Conservation (phyloP, 257 asterid genomes). For the Nicotiana tomentosiformis region DNA sequence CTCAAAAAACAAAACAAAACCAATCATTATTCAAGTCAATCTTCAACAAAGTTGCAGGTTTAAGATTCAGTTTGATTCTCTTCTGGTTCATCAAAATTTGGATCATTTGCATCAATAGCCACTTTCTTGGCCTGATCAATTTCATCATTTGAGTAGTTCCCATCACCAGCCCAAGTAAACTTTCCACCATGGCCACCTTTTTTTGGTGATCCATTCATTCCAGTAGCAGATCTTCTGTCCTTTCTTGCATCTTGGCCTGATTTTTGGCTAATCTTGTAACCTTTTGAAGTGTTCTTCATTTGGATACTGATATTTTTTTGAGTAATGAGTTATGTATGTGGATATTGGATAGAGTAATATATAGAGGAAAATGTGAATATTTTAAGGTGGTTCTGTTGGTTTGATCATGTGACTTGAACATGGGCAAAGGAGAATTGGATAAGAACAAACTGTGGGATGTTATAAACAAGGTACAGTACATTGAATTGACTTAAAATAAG, state of each 20-base stretch:
- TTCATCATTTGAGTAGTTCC: constrained; percentile 41
- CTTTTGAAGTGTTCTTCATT: constrained; percentile 44
- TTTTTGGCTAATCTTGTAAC: constrained; percentile 27
- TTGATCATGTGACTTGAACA: constrained; percentile 9
- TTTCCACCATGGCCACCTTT: constrained; percentile 88
- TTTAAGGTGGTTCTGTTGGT: background rate
- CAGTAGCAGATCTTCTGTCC: constrained; percentile 61
- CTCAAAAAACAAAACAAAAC: background rate
- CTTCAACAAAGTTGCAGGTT: background rate
- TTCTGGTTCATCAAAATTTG: constrained; percentile 52
- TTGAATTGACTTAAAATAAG: background rate
- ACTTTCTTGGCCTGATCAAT: constrained; percentile 30
- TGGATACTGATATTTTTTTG: background rate
- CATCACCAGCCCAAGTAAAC: constrained; percentile 85
- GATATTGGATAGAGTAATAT: background rate
- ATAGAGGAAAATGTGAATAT: background rate
- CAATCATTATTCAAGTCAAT: background rate
- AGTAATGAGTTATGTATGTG: background rate
- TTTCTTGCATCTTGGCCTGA: constrained; percentile 27
- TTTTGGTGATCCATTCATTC: constrained; percentile 70
- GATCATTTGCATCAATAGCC: constrained; percentile 49
- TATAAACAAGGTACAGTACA: background rate
- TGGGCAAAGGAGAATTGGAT: constrained; percentile 14
- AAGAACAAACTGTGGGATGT: constrained; percentile 14
- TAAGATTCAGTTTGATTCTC: background rate